Percentiles rank a stretch among this genome's conserved stretches.
These are phyloP conservation scores for Amylocystis lapponica DNA, from an alignment of 768 basidiomycete species.

Conservation along the genomic window DNA sequence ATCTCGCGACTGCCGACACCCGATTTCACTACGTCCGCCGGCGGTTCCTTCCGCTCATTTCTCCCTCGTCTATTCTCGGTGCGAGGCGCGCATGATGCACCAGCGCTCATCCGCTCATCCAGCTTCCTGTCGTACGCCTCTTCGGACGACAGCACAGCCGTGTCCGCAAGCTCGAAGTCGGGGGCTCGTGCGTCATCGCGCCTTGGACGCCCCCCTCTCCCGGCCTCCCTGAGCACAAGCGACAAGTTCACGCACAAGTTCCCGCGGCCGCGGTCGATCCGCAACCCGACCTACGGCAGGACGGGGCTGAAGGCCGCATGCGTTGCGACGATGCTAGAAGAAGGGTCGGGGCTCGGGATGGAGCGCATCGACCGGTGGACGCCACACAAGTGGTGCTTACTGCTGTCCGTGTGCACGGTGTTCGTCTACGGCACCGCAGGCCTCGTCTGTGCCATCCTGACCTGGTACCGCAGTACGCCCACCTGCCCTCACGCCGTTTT, in stretches of 20 bases:
- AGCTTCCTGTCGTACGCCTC: neutral
- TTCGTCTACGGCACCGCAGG: constrained; percentile 49
- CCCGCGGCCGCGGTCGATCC: constrained; percentile 33
- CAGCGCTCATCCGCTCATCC: neutral
- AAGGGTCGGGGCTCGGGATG: constrained; percentile 33
- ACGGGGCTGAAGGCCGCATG: constrained; percentile 7
- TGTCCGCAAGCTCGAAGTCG: neutral
- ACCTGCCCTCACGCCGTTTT: neutral
- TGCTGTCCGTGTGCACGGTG: constrained; percentile 49
- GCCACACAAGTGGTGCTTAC: constrained; percentile 53
- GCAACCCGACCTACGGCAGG: constrained; percentile 5
- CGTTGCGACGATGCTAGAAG: constrained; percentile 27
- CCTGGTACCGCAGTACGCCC: constrained; percentile 52
- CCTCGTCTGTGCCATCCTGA: constrained; percentile 46
- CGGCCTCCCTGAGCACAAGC: constrained; percentile 15
- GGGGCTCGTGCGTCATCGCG: neutral
- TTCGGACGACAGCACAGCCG: constrained; percentile 4
- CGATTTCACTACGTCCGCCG: constrained; percentile 6
- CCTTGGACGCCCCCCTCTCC: constrained; percentile 8
- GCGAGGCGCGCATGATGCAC: neutral
- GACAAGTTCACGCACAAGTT: constrained; percentile 48
- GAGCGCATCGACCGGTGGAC: constrained; percentile 48
- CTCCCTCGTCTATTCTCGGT: constrained; percentile 8
- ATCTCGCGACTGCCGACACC: constrained; percentile 18
- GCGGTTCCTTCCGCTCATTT: constrained; percentile 8